Conservation (phyloP, 2,329 filamentous ascomycete genomes). For the Emergomyces pasteurianus region DNA sequence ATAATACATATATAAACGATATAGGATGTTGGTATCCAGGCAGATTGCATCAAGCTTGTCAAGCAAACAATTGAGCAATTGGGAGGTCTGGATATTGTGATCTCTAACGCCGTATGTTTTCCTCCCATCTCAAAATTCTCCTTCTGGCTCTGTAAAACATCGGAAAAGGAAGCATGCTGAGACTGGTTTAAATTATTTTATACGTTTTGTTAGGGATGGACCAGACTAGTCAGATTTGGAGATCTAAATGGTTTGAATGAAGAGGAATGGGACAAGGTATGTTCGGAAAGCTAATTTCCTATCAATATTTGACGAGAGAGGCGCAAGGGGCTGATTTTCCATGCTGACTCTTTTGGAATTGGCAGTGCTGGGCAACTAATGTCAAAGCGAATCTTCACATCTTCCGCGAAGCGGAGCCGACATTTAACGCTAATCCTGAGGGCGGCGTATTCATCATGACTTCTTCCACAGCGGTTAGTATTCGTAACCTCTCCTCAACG, state of each 20-base stretch:
- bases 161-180: neutral
- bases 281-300: constrained; percentile 4
- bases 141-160: neutral
- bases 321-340: neutral
- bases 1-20: neutral
- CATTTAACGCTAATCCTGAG: constrained; percentile 49
- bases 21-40: constrained; percentile 49
- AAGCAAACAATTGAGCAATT: constrained; percentile 47
- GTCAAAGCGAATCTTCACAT: constrained; percentile 45
- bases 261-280: constrained; percentile 52
- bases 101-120: constrained; percentile 55
- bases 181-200: neutral
- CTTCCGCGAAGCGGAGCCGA: constrained; percentile 45
- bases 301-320: neutral
- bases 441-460: constrained; percentile 54
- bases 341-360: neutral
- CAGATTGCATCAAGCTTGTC: constrained; percentile 49
- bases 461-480: constrained; percentile 45
- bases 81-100: constrained; percentile 62
- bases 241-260: constrained; percentile 48
- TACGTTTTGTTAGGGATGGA: constrained; percentile 42
- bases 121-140: neutral
- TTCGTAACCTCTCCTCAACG: constrained; percentile 3
- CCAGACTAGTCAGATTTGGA: constrained; percentile 44
- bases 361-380: constrained; percentile 51